These are phyloP conservation scores for Glaciozyma martinii DNA, from an alignment of 768 basidiomycete genomes.

Conservation along the genomic window DNA sequence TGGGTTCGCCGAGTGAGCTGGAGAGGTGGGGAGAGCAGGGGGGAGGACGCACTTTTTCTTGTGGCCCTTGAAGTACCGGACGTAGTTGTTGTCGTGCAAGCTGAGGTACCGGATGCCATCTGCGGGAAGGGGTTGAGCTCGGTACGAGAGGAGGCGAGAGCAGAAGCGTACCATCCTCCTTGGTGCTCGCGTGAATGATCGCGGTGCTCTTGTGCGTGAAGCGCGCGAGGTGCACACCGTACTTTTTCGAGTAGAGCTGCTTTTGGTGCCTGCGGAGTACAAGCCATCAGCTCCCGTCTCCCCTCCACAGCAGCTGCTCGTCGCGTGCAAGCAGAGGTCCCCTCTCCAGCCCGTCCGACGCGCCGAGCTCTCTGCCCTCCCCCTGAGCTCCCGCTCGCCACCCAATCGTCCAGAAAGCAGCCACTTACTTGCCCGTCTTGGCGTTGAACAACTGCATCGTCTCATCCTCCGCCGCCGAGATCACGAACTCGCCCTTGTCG, in stretches of 20 bases:
- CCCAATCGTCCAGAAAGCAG: neutral
- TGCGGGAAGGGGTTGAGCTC: neutral
- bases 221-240: slow-evolving; percentile 86
- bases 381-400: neutral
- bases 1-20: slow-evolving; percentile 20
- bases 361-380: too few species aligned
- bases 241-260: slow-evolving; percentile 84
- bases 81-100: slow-evolving; percentile 88
- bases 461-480: slow-evolving; percentile 88
- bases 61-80: slow-evolving; percentile 93
- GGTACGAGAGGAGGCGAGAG: neutral
- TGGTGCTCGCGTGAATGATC: slow-evolving; percentile 84
- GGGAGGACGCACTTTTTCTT: slow-evolving; percentile 48
- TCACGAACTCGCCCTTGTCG: slow-evolving; percentile 72
- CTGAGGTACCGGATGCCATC: slow-evolving; percentile 88
- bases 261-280: slow-evolving; percentile 51
- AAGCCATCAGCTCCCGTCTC: neutral
- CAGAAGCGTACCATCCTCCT: slow-evolving; percentile 57
- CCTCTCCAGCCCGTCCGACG: too few species aligned
- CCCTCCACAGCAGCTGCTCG: neutral
- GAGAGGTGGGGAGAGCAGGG: neutral
- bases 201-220: slow-evolving; percentile 85
- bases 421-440: slow-evolving; percentile 84
- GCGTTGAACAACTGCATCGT: slow-evolving; percentile 80
- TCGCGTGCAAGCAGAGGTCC: too few species aligned